These are phyloP conservation scores for Biscogniauxia marginata DNA, from an alignment of 2,329 filamentous ascomycete genomes.

Conservation along the genomic window DNA sequence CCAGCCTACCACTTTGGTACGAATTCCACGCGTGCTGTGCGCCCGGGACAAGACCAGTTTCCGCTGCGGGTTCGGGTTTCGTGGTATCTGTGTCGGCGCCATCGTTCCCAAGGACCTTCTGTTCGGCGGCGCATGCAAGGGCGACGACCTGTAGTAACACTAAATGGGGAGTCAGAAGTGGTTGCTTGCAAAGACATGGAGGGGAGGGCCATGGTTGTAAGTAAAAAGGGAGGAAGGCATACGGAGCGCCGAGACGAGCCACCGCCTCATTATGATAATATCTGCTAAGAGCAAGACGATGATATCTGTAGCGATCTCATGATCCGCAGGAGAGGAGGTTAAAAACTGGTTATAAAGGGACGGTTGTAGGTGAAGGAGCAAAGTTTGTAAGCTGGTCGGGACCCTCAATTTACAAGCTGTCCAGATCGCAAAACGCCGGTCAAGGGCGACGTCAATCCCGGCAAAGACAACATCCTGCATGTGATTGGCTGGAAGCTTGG, in stretches of 20 bases:
- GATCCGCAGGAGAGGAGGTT: conserved; percentile 23
- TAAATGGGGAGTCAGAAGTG: conserved; percentile 2
- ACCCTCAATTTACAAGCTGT: conserved; percentile 27
- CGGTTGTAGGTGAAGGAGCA: conserved; percentile 1
- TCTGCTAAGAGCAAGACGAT: conserved; percentile 32
- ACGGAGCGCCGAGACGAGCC: conserved; percentile 32
- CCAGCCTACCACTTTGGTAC: conserved; percentile 32
- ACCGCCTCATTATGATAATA: conserved; percentile 30
- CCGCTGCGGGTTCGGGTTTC: conserved; percentile 21
- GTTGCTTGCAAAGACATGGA: not conserved
- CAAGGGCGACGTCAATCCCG: conserved; percentile 21
- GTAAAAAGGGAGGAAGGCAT: conserved; percentile 16
- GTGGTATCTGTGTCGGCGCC: conserved; percentile 16
- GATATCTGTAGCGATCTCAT: conserved; percentile 30
- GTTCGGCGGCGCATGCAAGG: conserved; percentile 25
- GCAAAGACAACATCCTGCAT: conserved; percentile 1
- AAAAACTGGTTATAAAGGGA: conserved; percentile 3
- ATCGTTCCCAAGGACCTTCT: conserved; percentile 27
- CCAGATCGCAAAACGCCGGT: conserved; percentile 24
- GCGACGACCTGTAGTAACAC: conserved; percentile 33
- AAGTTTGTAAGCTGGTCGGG: not conserved
- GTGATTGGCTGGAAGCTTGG: conserved; percentile 11
- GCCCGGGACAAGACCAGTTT: conserved; percentile 26
- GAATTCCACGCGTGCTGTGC: conserved; percentile 30
- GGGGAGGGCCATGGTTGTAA: not conserved